These are phyloP conservation scores for Brachypodium distachyon DNA, from an alignment of 202 grass and related monocot species.

Conservation along the genomic window DNA sequence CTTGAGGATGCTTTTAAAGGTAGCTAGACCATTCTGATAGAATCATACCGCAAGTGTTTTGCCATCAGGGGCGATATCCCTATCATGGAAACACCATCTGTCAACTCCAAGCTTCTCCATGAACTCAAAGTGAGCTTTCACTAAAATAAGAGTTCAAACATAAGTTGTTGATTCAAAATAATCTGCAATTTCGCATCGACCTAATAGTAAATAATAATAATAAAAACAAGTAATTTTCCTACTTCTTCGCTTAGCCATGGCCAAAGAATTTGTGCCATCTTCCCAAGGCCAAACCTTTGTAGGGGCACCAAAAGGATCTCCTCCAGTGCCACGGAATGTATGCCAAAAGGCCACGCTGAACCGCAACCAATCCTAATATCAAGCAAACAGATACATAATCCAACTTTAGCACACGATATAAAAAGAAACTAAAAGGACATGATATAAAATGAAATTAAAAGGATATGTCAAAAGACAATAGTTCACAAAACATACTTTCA, in stretches of 20 bases:
- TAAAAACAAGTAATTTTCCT: constrained; percentile 5
- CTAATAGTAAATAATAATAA: not conserved
- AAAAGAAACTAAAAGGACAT: not conserved
- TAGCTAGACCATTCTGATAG: not conserved
- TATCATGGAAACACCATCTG: constrained; percentile 96
- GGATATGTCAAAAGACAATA: not conserved
- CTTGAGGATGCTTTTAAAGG: not conserved
- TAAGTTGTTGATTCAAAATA: not conserved
- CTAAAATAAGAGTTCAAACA: constrained; percentile 26
- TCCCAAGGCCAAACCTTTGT: constrained; percentile 97
- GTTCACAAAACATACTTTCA: constrained; percentile 53
- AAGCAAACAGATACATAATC: not conserved
- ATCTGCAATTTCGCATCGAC: not conserved
- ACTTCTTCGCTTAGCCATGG: constrained; percentile 98
- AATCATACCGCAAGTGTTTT: constrained; percentile 60
- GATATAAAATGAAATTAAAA: not conserved
- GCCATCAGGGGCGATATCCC: constrained; percentile 90
- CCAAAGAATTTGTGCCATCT: constrained; percentile 83
- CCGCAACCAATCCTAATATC: constrained; percentile 68
- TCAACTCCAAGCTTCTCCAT: constrained; percentile 94
- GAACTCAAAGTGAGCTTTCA: constrained; percentile 94
- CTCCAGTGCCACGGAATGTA: constrained; percentile 75
- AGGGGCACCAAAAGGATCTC: constrained; percentile 70
- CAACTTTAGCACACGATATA: not conserved
- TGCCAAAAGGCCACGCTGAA: constrained; percentile 97